phyloP scores from a whole-genome alignment of 2,329 filamentous ascomycete genomes.

The Fusarium scirpi region DNA sequence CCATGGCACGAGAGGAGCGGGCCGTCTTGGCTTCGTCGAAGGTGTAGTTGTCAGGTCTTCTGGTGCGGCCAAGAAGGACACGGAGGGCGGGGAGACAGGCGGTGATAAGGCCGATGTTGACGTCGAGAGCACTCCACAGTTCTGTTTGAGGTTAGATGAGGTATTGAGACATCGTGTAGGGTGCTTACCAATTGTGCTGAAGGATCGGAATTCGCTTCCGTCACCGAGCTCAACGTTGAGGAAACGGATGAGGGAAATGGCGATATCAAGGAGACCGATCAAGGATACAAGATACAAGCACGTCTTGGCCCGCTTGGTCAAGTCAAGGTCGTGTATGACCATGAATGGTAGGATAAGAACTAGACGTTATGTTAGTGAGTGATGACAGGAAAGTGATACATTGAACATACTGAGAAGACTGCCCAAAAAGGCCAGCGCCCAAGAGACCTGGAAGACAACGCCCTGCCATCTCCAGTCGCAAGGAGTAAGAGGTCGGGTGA shows the following conservation, averaged over 20 bases:
- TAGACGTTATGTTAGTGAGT: neutral
- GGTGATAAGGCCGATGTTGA: slow-evolving; percentile 31
- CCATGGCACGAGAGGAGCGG: slow-evolving; percentile 14
- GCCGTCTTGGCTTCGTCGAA: slow-evolving; percentile 30
- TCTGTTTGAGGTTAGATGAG: slow-evolving; percentile 5
- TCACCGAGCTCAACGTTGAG: slow-evolving; percentile 26
- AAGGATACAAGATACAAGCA: slow-evolving; percentile 29
- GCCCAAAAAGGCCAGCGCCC: slow-evolving; percentile 31
- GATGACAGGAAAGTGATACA: accelerated
- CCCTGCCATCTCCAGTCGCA: slow-evolving; percentile 29
- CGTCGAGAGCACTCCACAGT: slow-evolving; percentile 37
- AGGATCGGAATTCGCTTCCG: slow-evolving; percentile 23
- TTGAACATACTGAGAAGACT: slow-evolving; percentile 24
- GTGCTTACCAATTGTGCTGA: slow-evolving; percentile 1
- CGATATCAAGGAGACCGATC: slow-evolving; percentile 29
- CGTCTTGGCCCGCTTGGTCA: slow-evolving; percentile 13
- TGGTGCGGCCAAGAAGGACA: slow-evolving; percentile 21
- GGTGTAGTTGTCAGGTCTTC: slow-evolving; percentile 10
- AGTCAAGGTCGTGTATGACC: slow-evolving; percentile 23
- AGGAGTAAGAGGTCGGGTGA: slow-evolving; percentile 10
- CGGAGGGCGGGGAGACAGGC: slow-evolving; percentile 31
- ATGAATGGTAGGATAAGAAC: slow-evolving; percentile 31
- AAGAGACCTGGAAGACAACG: slow-evolving; percentile 27
- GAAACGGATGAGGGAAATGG: slow-evolving; percentile 33
- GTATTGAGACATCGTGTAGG: neutral